Conservation (phyloP, 441 rosid genomes). For the Gossypium trilobum region DNA sequence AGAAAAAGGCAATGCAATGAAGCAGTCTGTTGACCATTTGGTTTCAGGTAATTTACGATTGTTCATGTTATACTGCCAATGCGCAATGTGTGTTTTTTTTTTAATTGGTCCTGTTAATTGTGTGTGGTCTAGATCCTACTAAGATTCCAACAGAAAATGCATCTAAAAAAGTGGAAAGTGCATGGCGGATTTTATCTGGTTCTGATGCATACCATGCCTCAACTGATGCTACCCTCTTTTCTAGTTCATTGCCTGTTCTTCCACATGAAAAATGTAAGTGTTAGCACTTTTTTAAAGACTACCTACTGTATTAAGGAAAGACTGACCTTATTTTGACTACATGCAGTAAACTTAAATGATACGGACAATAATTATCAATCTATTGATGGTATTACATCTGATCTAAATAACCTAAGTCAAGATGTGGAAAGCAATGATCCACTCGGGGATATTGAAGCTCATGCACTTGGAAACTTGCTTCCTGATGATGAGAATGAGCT, state of each 20-base stretch:
- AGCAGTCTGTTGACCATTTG: slow-evolving; percentile 24
- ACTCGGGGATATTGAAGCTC: slow-evolving; percentile 37
- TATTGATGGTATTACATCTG: slow-evolving; percentile 37
- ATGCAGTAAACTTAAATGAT: slow-evolving; percentile 46
- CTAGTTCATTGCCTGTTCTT: slow-evolving; percentile 81
- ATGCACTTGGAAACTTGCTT: slow-evolving; percentile 54
- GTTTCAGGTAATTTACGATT: slow-evolving; percentile 26
- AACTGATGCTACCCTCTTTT: slow-evolving; percentile 63
- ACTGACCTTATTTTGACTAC: slow-evolving; percentile 19
- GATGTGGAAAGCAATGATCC: slow-evolving; percentile 31
- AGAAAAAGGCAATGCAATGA: slow-evolving; percentile 31
- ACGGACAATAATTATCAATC: slow-evolving; percentile 32
- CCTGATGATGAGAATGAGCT: slow-evolving; percentile 90
- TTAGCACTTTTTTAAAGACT: neutral
- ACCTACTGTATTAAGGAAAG: neutral
- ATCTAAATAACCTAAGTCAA: slow-evolving; percentile 28
- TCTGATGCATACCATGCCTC: slow-evolving; percentile 40
- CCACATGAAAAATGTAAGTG: slow-evolving; percentile 71
- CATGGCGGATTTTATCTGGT: slow-evolving; percentile 45
- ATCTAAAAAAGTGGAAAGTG: slow-evolving; percentile 28
- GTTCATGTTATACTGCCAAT: neutral
- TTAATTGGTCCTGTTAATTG: slow-evolving; percentile 17
- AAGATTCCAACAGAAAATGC: slow-evolving; percentile 26
- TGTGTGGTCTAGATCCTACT: slow-evolving; percentile 32
- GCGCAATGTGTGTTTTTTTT: neutral